Evolutionary conservation across 768 basidiomycete genomes (phyloP).

Genomic region (Agaricus blazei): DNA sequence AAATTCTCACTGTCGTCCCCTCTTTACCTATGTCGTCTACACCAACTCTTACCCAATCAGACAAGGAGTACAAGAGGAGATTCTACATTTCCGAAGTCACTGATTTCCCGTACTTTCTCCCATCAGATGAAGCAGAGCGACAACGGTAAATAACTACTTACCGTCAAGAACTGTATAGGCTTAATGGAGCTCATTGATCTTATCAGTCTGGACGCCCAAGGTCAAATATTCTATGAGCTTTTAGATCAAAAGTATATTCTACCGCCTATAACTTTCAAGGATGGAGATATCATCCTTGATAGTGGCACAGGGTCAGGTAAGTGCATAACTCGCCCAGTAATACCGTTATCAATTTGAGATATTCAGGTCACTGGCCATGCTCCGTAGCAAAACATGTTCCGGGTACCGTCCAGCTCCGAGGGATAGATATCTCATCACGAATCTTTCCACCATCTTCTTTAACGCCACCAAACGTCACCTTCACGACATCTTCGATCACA

Average conservation of each 20-base stretch:
- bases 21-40: too few relatives aligned
- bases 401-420: neutral
- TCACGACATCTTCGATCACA: neutral
- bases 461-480: neutral
- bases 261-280: conserved; percentile 11
- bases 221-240: conserved; percentile 6
- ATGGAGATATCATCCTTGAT: conserved; percentile 14
- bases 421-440: neutral
- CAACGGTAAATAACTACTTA: conserved; percentile 7
- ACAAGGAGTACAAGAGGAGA: neutral
- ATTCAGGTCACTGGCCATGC: neutral
- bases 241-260: conserved; percentile 13
- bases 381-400: neutral
- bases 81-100: conserved; percentile 1
- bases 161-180: too few relatives aligned
- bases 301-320: conserved; percentile 16
- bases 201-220: conserved; percentile 11
- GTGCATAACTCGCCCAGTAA: neutral
- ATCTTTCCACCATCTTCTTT: neutral
- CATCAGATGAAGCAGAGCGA: conserved; percentile 13
- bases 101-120: conserved; percentile 11
- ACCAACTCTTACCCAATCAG: too few relatives aligned
- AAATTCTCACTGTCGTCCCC: too few relatives aligned
- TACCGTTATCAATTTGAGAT: neutral
- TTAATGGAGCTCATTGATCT: neutral